Evolutionary conservation across 2,329 filamentous ascomycete species (phyloP).

Genomic region (Ophiostoma piceae): DNA sequence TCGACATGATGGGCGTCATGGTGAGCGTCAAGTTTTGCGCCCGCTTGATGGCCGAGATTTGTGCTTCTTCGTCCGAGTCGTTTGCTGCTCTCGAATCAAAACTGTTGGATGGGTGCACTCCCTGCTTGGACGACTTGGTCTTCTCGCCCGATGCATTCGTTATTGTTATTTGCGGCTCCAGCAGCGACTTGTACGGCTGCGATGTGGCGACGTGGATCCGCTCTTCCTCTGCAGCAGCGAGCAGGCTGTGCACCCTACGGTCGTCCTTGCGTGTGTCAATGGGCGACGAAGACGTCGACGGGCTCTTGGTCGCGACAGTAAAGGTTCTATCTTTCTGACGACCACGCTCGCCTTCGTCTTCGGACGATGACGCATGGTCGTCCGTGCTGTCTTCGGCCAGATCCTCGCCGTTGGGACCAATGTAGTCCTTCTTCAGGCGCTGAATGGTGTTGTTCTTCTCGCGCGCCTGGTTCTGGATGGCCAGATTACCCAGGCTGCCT

Average conservation of each 20-base stretch:
- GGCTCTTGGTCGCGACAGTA: slow-evolving; percentile 36
- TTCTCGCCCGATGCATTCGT: slow-evolving; percentile 60
- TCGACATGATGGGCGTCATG: slow-evolving; percentile 73
- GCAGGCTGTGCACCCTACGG: slow-evolving; percentile 52
- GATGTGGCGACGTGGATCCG: slow-evolving; percentile 53
- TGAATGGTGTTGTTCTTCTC: slow-evolving; percentile 40
- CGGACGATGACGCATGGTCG: slow-evolving; percentile 53
- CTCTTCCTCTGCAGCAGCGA: slow-evolving; percentile 74
- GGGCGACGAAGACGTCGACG: slow-evolving; percentile 34
- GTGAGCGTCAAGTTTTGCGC: slow-evolving; percentile 80
- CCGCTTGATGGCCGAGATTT: slow-evolving; percentile 75
- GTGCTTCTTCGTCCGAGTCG: slow-evolving; percentile 81
- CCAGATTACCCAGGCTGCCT: slow-evolving; percentile 57
- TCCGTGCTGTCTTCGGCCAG: slow-evolving; percentile 63
- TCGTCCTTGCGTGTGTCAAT: slow-evolving; percentile 31
- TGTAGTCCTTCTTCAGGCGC: slow-evolving; percentile 63
- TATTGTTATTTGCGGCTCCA: slow-evolving; percentile 63
- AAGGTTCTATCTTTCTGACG: slow-evolving; percentile 49
- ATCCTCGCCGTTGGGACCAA: slow-evolving; percentile 60
- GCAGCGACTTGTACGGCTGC: slow-evolving; percentile 55
- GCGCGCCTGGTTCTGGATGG: slow-evolving; percentile 45
- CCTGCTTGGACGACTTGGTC: slow-evolving; percentile 48
- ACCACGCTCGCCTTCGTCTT: slow-evolving; percentile 61
- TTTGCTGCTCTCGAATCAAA: slow-evolving; percentile 65
- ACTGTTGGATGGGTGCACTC: slow-evolving; percentile 75